Evolutionary conservation across 495 filamentous ascomycete species (phyloP).

Genomic region (Neurospora sp.): DNA sequence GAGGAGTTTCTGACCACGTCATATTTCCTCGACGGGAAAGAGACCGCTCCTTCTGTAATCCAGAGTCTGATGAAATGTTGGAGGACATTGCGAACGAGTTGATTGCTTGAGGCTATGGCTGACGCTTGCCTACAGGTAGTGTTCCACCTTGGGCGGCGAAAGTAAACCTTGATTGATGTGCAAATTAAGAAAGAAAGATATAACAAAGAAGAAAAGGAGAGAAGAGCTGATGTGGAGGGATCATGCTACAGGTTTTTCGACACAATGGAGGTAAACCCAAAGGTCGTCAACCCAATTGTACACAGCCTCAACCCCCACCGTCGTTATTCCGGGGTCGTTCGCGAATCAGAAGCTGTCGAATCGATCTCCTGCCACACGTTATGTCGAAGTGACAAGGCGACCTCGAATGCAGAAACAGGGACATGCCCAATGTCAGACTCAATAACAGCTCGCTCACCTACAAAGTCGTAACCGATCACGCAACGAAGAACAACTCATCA

Average conservation of each 20-base stretch:
- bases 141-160: no score
- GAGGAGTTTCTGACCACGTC: background rate
- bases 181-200: background rate
- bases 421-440: background rate
- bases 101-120: background rate
- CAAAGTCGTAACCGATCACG: background rate
- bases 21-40: background rate
- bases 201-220: background rate
- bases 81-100: background rate
- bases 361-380: background rate
- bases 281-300: background rate
- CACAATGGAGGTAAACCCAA: background rate
- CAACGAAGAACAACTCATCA: background rate
- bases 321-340: background rate
- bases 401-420: background rate
- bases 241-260: background rate
- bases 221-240: background rate
- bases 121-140: no score
- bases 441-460: background rate
- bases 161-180: no score
- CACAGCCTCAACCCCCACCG: background rate
- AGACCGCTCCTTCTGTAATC: background rate
- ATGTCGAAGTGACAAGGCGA: background rate
- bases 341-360: background rate
- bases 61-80: background rate